Percentiles rank a stretch among this genome's conserved stretches.
Evolutionary conservation across 2,329 filamentous ascomycete species (phyloP).

Genomic region (Furcasterigmium furcatum): DNA sequence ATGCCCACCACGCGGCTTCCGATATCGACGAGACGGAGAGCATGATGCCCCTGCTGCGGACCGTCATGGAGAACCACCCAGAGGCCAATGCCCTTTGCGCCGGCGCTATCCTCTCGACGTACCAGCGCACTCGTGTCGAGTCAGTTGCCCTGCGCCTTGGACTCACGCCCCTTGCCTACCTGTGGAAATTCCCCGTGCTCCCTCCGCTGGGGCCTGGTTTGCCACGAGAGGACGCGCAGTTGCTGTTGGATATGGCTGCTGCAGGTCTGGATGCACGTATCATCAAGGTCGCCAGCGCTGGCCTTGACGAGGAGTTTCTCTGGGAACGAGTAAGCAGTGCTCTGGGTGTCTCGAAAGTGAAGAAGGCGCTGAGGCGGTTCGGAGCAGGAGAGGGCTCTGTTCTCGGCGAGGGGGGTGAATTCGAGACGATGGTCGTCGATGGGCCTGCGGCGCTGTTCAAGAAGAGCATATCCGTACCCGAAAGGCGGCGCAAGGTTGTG

Average conservation of each 20-base stretch:
- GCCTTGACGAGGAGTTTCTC: constrained; percentile 74
- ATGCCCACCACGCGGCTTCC: constrained; percentile 18
- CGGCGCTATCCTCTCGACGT: constrained; percentile 90
- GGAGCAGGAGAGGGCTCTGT: constrained; percentile 66
- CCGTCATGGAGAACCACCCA: constrained; percentile 67
- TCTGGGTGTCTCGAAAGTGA: constrained; percentile 41
- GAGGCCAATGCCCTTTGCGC: constrained; percentile 83
- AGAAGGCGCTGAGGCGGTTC: constrained; percentile 61
- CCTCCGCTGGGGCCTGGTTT: constrained; percentile 38
- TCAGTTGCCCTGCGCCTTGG: constrained; percentile 84
- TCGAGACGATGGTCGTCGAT: constrained; percentile 85
- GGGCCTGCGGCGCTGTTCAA: constrained; percentile 74
- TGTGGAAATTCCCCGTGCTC: constrained; percentile 87
- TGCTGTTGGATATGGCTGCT: constrained; percentile 78
- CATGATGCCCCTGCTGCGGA: constrained; percentile 69
- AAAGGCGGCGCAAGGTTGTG: constrained; percentile 49
- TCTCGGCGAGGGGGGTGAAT: constrained; percentile 91
- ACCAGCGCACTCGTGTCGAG: constrained; percentile 94
- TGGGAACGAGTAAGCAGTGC: constrained; percentile 74
- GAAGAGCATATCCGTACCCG: constrained; percentile 61
- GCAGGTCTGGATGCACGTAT: constrained; percentile 83
- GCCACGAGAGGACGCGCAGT: constrained; percentile 40
- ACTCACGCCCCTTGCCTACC: constrained; percentile 75
- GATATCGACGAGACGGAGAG: constrained; percentile 83
- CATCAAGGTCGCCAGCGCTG: constrained; percentile 91